phyloP scores from a whole-genome alignment of 495 filamentous ascomycete species.

The Penicilliopsis zonata region DNA sequence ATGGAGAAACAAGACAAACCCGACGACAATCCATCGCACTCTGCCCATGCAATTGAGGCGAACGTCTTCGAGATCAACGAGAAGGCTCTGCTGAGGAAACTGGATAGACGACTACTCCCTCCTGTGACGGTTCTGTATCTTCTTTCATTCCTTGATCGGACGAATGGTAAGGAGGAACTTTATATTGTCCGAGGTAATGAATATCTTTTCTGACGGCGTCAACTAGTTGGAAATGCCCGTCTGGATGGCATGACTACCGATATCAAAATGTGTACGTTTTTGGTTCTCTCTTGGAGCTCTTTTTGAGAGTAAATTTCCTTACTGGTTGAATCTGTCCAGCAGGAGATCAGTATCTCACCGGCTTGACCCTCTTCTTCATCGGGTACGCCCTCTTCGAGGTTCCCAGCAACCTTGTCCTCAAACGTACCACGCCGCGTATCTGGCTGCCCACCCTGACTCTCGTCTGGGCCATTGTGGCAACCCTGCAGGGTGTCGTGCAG shows the following conservation, averaged over 20 bases:
- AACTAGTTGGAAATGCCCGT: slow-evolving; percentile 39
- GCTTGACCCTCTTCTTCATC: slow-evolving; percentile 63
- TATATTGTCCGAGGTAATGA: not conserved
- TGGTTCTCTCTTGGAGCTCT: not conserved
- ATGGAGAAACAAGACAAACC: too few relatives aligned
- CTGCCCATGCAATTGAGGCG: too few relatives aligned
- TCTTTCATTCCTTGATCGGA: slow-evolving; percentile 62
- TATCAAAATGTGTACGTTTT: slow-evolving; percentile 42
- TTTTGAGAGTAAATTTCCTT: not conserved
- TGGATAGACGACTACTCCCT: slow-evolving; percentile 54
- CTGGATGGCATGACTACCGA: slow-evolving; percentile 53
- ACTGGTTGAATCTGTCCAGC: slow-evolving; percentile 13
- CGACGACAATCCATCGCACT: too few relatives aligned
- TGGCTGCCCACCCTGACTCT: slow-evolving; percentile 47
- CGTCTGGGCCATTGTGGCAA: slow-evolving; percentile 54
- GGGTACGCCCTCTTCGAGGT: slow-evolving; percentile 64
- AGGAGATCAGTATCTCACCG: slow-evolving; percentile 60
- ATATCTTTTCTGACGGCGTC: not conserved
- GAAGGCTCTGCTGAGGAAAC: slow-evolving; percentile 48
- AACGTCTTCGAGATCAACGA: slow-evolving; percentile 42
- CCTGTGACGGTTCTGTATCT: slow-evolving; percentile 58
- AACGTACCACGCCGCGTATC: slow-evolving; percentile 51
- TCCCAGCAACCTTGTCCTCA: slow-evolving; percentile 64
- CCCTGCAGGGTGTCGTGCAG: slow-evolving; percentile 55
- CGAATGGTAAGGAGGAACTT: slow-evolving; percentile 42